phyloP scores from a whole-genome alignment of 2,329 filamentous ascomycete species.

The Aquanectria penicillioides region DNA sequence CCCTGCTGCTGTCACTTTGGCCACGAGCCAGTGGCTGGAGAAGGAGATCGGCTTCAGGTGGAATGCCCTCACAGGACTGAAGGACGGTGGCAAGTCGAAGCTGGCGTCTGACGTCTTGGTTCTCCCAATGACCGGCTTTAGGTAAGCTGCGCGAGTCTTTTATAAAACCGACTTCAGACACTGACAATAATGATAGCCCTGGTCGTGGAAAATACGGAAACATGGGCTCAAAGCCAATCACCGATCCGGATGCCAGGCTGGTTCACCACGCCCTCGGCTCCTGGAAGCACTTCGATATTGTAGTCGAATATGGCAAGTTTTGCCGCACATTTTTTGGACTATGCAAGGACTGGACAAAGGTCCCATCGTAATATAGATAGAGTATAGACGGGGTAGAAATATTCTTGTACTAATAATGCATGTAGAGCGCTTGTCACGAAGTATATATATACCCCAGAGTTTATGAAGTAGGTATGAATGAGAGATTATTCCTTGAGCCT shows the following conservation, averaged over 20 bases:
- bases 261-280: not conserved
- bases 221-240: not conserved
- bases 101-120: not conserved
- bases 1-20: slow-evolving; percentile 36
- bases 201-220: not conserved
- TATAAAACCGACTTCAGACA: not conserved
- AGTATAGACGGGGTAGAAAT: not conserved
- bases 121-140: not conserved
- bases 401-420: too few species aligned
- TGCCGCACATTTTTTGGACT: not conserved
- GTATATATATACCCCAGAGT: too few species aligned
- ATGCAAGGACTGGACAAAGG: not conserved
- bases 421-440: too few species aligned
- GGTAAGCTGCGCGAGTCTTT: not conserved
- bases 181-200: not conserved
- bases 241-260: not conserved
- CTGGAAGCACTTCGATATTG: not conserved
- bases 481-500: too few species aligned
- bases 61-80: slow-evolving; percentile 14
- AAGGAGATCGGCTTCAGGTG: slow-evolving; percentile 31
- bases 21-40: slow-evolving; percentile 33
- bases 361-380: not conserved
- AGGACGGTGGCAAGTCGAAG: not conserved
- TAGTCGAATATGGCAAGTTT: not conserved
- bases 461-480: too few species aligned